phyloP scores from a whole-genome alignment of 2,329 filamentous ascomycete species.

The Celoporthe dispersa region DNA sequence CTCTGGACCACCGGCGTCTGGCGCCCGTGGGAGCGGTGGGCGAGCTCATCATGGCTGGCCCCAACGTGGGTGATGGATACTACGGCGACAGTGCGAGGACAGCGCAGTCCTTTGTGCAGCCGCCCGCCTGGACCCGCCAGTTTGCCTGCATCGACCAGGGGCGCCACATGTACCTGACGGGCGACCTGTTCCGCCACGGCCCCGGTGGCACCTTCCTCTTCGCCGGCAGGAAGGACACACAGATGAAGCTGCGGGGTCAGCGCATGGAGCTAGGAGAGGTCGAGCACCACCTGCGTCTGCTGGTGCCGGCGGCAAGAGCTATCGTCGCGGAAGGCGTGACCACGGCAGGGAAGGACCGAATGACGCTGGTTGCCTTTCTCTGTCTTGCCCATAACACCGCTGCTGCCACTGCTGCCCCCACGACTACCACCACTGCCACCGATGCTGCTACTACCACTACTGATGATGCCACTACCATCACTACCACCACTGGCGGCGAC shows the following conservation, averaged over 20 bases:
- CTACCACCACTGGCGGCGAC: no score
- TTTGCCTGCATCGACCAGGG: not conserved
- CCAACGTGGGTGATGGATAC: conserved; percentile 1
- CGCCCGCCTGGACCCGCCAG: not conserved
- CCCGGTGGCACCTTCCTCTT: conserved; percentile 2
- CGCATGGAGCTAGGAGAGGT: conserved; percentile 13
- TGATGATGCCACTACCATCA: no score
- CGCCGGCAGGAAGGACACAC: conserved; percentile 4
- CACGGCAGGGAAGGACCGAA: no score
- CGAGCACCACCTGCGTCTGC: conserved; percentile 12
- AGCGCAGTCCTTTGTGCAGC: not conserved
- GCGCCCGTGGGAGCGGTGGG: not conserved
- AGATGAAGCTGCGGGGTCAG: conserved; percentile 14
- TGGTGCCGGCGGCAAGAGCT: no score
- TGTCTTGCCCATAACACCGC: no score
- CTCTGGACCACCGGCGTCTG: conserved; percentile 3
- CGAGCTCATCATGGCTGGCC: conserved; percentile 8
- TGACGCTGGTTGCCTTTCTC: no score
- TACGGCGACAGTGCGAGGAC: not conserved
- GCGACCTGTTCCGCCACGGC: conserved; percentile 4
- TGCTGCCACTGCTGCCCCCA: no score
- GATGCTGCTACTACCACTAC: no score
- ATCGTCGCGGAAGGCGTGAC: no score
- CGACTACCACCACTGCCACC: no score
- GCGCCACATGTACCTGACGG: not conserved